Conservation (phyloP, 1,139 yeast species). For the Hansenula lynferdii region DNA sequence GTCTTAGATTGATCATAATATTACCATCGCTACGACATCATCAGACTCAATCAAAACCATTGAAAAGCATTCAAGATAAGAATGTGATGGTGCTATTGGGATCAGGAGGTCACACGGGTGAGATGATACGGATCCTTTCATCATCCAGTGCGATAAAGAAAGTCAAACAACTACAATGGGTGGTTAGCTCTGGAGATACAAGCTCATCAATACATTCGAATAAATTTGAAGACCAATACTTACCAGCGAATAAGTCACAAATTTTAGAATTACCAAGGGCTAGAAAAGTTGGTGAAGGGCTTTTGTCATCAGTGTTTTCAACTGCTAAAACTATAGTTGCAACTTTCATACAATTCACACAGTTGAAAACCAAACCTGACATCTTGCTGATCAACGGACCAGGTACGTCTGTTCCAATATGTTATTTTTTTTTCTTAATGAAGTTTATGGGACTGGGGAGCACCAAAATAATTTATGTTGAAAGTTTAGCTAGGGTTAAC, state of each 20-base stretch:
- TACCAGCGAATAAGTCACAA: slow-evolving; percentile 18
- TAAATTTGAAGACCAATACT: slow-evolving; percentile 29
- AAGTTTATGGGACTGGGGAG: slow-evolving; percentile 42
- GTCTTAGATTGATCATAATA: not conserved
- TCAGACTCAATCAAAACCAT: not conserved
- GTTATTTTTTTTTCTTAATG: slow-evolving; percentile 42
- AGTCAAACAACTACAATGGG: slow-evolving; percentile 26
- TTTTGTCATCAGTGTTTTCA: slow-evolving; percentile 45
- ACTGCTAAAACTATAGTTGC: slow-evolving; percentile 29
- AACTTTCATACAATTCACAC: not conserved
- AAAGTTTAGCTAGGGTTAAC: slow-evolving; percentile 82
- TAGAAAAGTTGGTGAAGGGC: slow-evolving; percentile 66
- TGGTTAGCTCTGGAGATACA: slow-evolving; percentile 46
- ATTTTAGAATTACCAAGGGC: slow-evolving; percentile 58
- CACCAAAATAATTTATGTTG: slow-evolving; percentile 72
- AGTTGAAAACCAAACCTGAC: slow-evolving; percentile 33
- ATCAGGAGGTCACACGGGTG: slow-evolving; percentile 96
- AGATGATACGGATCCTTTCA: slow-evolving; percentile 68
- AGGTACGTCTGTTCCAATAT: slow-evolving; percentile 78
- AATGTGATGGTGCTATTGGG: slow-evolving; percentile 57
- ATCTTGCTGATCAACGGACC: slow-evolving; percentile 84
- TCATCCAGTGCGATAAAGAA: slow-evolving; percentile 29
- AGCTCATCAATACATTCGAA: slow-evolving; percentile 51
- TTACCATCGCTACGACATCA: slow-evolving; percentile 1
- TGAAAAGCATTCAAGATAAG: slow-evolving; percentile 7